phyloP scores from a whole-genome alignment of 371 early-diverging fungal species.

The Mucor saturninus region DNA sequence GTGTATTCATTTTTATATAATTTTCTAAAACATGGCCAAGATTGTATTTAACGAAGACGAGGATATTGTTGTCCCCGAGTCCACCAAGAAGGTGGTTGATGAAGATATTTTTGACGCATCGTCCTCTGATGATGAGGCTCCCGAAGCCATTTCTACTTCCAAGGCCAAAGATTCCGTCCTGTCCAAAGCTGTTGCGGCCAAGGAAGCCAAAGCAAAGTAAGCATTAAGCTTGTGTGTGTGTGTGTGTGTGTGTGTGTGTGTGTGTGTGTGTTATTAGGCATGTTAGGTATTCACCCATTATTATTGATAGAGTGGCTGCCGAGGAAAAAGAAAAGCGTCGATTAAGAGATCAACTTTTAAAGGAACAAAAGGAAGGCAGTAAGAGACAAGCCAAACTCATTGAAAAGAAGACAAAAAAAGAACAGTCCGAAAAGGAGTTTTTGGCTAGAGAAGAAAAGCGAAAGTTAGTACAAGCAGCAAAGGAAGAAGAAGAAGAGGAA shows the following conservation, averaged over 20 bases:
- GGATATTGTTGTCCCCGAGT: conserved; percentile 30
- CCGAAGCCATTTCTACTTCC: conserved; percentile 49
- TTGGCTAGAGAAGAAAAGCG: conserved; percentile 25
- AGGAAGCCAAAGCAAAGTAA: conserved; percentile 51
- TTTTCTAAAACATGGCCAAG: conserved; percentile 34
- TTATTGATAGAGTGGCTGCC: conserved; percentile 30
- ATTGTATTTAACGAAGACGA: conserved; percentile 48
- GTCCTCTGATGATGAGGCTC: conserved; percentile 52
- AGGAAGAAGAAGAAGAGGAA: conserved; percentile 14
- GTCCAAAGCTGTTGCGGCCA: conserved; percentile 33
- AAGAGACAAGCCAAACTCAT: conserved; percentile 35
- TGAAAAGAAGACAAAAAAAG: conserved; percentile 26
- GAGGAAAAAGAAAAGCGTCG: conserved; percentile 52
- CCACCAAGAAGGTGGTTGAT: conserved; percentile 21
- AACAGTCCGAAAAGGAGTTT: conserved; percentile 12
- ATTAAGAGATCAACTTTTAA: conserved; percentile 45
- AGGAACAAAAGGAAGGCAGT: conserved; percentile 53
- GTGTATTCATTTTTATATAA: no score
- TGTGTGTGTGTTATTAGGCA: neutral
- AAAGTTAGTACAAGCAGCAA: conserved; percentile 18
- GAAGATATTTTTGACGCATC: conserved; percentile 22
- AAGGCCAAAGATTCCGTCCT: conserved; percentile 35
- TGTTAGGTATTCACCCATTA: neutral
- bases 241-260: no score
- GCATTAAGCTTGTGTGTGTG: neutral